phyloP scores from a whole-genome alignment of 78 protist genomes.

The Dictyostelium brefeldianum region DNA sequence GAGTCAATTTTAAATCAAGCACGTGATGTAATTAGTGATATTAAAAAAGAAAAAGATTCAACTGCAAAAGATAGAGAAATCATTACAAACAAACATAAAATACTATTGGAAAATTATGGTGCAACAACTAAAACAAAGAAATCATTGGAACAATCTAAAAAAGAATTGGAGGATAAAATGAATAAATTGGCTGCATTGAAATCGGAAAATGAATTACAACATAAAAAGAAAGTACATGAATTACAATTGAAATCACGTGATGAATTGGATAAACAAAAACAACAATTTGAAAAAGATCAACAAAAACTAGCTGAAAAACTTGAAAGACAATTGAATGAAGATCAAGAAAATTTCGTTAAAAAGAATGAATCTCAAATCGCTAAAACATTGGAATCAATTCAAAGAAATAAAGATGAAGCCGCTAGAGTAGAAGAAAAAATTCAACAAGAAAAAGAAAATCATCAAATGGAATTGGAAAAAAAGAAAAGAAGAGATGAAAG shows the following conservation, averaged over 20 bases:
- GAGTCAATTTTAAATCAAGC: conserved; percentile 29
- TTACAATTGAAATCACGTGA: neutral
- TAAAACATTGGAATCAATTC: neutral
- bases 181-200: neutral
- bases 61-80: conserved; percentile 34
- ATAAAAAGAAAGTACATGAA: conserved; percentile 29
- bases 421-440: conserved; percentile 16
- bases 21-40: conserved; percentile 4
- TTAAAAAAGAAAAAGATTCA: conserved; percentile 48
- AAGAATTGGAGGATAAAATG: conserved; percentile 45
- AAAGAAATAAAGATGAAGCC: conserved; percentile 6
- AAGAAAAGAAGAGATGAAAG: conserved; percentile 61
- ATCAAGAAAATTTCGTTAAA: conserved; percentile 18
- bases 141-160: conserved; percentile 23
- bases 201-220: neutral
- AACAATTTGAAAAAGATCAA: conserved; percentile 9
- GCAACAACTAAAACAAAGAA: conserved; percentile 8
- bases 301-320: neutral
- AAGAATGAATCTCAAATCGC: conserved; percentile 19
- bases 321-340: conserved; percentile 22
- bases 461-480: conserved; percentile 1
- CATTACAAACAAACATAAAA: conserved; percentile 13
- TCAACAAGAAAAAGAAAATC: conserved; percentile 22
- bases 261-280: conserved; percentile 1
- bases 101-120: conserved; percentile 7